A percentile compares a stretch with the other conserved stretches of the same genome.
phyloP scores from a whole-genome alignment of 169 alveolate genomes.

The Plasmodium knowlesi region DNA sequence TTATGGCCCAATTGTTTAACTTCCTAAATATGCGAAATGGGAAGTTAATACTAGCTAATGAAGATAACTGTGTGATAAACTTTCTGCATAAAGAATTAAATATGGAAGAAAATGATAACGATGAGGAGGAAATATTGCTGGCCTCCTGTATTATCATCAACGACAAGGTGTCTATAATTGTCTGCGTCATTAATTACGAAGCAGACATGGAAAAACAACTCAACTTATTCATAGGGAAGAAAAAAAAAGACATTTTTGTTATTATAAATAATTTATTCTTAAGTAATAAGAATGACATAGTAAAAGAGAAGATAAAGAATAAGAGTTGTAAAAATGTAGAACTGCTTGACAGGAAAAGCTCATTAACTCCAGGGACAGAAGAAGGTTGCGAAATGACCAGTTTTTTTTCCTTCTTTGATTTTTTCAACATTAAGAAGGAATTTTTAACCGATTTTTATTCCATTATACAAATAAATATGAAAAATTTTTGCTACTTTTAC shows the following conservation, averaged over 20 bases:
- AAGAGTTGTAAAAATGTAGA: conserved; percentile 36
- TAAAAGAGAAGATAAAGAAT: conserved; percentile 13
- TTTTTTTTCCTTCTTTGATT: conserved; percentile 30
- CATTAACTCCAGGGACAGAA: neutral
- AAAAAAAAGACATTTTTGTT: conserved; percentile 29
- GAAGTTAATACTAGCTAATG: conserved; percentile 70
- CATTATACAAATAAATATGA: conserved; percentile 64
- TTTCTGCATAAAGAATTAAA: conserved; percentile 11
- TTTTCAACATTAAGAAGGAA: conserved; percentile 48
- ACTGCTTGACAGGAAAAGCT: conserved; percentile 21
- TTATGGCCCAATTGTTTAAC: conserved; percentile 56
- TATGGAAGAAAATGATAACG: conserved; percentile 3
- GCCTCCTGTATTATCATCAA: conserved; percentile 65
- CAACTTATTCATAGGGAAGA: conserved; percentile 38
- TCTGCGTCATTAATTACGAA: conserved; percentile 71
- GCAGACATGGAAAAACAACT: conserved; percentile 60
- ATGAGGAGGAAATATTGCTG: conserved; percentile 10
- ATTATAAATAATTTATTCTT: conserved; percentile 62
- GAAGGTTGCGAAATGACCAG: conserved; percentile 8
- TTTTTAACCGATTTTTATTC: conserved; percentile 52
- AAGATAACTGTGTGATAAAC: conserved; percentile 34
- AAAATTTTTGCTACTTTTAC: conserved; percentile 55
- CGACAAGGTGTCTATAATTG: conserved; percentile 53
- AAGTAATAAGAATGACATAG: conserved; percentile 19
- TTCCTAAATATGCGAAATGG: conserved; percentile 68